Conservation (phyloP, 2,329 filamentous ascomycete species). For the Dothiorella sarmentorum region DNA sequence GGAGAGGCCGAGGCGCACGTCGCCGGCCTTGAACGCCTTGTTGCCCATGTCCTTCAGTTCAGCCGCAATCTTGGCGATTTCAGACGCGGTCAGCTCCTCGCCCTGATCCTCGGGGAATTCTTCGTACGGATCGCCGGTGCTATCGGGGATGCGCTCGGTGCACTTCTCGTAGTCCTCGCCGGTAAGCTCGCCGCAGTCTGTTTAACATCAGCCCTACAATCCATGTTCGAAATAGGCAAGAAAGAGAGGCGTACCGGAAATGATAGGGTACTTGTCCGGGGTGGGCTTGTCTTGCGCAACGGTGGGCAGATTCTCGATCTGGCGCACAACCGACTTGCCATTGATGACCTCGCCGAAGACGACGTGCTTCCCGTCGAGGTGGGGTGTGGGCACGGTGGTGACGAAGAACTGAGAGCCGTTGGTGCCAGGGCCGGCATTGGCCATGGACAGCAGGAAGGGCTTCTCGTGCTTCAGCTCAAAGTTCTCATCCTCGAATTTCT, state of each 20-base stretch:
- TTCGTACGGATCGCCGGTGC: constrained; percentile 86
- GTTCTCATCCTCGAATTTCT: constrained; percentile 96
- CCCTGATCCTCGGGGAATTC: constrained; percentile 89
- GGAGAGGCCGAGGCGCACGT: constrained; percentile 67
- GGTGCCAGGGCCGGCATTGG: constrained; percentile 90
- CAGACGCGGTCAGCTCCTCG: constrained; percentile 61
- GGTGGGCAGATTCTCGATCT: constrained; percentile 81
- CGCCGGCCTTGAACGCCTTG: constrained; percentile 79
- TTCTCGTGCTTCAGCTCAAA: constrained; percentile 88
- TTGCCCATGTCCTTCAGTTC: constrained; percentile 92
- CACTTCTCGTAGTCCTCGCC: constrained; percentile 66
- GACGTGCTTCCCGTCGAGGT: constrained; percentile 94
- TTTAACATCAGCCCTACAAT: constrained; percentile 10
- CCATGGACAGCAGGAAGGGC: constrained; percentile 94
- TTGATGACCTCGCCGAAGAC: constrained; percentile 93
- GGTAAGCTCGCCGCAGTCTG: constrained; percentile 80
- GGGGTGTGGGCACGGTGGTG: constrained; percentile 90
- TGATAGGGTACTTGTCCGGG: constrained; percentile 60
- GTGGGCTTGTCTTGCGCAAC: constrained; percentile 72
- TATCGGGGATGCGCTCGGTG: constrained; percentile 68
- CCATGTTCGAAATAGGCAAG: neutral
- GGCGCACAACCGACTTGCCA: constrained; percentile 85
- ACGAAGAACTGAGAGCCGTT: constrained; percentile 99
- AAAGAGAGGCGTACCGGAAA: constrained; percentile 48
- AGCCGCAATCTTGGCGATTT: constrained; percentile 73